phyloP scores from a whole-genome alignment of 352 stramenopile genomes.

The Pythium biforme region DNA sequence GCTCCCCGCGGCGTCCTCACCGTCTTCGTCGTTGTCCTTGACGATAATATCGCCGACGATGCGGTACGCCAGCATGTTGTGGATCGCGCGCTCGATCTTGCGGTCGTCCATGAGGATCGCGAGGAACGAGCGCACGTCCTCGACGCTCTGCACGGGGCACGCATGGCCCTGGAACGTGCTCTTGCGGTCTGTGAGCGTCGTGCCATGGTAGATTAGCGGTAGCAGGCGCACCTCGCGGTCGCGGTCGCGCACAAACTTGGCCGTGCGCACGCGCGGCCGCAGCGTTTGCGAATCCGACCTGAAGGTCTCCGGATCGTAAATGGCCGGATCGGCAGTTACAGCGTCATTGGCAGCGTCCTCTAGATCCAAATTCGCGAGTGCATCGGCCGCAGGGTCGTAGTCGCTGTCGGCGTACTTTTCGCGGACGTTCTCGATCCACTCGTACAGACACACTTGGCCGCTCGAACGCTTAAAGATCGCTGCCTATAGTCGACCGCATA shows the following conservation, averaged over 20 bases:
- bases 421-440: slow-evolving; percentile 83
- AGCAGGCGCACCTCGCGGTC: slow-evolving; percentile 50
- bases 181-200: slow-evolving; percentile 73
- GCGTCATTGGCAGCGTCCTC: slow-evolving; percentile 17
- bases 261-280: slow-evolving; percentile 59
- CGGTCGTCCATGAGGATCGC: slow-evolving; percentile 74
- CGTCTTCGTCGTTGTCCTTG: slow-evolving; percentile 88
- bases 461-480: slow-evolving; percentile 65
- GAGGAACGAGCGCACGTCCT: slow-evolving; percentile 80
- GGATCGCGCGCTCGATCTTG: slow-evolving; percentile 81
- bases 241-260: slow-evolving; percentile 52
- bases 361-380: background rate
- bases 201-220: slow-evolving; percentile 71
- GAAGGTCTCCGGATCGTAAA: slow-evolving; percentile 33
- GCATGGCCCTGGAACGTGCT: slow-evolving; percentile 81
- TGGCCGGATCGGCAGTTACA: slow-evolving; percentile 13
- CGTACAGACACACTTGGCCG: slow-evolving; percentile 84
- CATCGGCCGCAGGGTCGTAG: slow-evolving; percentile 23
- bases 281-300: slow-evolving; percentile 55
- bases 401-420: slow-evolving; percentile 64
- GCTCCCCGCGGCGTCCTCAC: slow-evolving; percentile 75
- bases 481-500: too few relatives aligned
- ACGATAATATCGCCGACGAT: slow-evolving; percentile 67
- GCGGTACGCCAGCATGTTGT: slow-evolving; percentile 89
- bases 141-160: slow-evolving; percentile 56